phyloP scores from a whole-genome alignment of 371 early-diverging fungal genomes.

The Lichtheimia corymbifera region DNA sequence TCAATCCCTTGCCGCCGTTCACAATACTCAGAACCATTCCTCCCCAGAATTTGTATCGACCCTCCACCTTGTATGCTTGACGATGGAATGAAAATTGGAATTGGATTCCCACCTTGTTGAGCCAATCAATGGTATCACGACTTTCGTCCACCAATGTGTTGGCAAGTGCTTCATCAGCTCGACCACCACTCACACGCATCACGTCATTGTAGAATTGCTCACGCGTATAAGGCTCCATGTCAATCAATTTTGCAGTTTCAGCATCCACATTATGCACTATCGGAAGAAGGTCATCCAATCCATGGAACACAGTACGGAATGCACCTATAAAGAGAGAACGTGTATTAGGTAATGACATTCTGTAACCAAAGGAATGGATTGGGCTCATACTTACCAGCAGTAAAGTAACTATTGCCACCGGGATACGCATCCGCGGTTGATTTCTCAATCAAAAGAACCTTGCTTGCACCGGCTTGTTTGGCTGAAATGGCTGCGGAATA shows the following conservation, averaged over 20 bases:
- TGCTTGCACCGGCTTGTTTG: conserved; percentile 19
- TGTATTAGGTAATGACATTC: not conserved
- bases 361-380: not conserved
- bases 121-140: conserved; percentile 17
- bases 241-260: conserved; percentile 14
- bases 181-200: conserved; percentile 19
- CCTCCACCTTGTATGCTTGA: conserved; percentile 23
- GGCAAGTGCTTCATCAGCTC: conserved; percentile 18
- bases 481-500: conserved; percentile 21
- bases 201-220: conserved; percentile 16
- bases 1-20: conserved; percentile 22
- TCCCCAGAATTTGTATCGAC: conserved; percentile 25
- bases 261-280: conserved; percentile 17
- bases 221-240: conserved; percentile 22
- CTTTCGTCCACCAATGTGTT: conserved; percentile 11
- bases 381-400: conserved; percentile 10
- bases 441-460: conserved; percentile 23
- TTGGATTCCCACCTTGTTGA: conserved; percentile 14
- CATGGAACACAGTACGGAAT: conserved; percentile 18
- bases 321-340: conserved; percentile 11
- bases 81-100: conserved; percentile 20
- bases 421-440: conserved; percentile 12
- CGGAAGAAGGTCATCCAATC: conserved; percentile 19
- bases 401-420: conserved; percentile 22
- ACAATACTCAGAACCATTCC: conserved; percentile 17